phyloP scores from a whole-genome alignment of 768 basidiomycete species.

The Auriculariales sp. region DNA sequence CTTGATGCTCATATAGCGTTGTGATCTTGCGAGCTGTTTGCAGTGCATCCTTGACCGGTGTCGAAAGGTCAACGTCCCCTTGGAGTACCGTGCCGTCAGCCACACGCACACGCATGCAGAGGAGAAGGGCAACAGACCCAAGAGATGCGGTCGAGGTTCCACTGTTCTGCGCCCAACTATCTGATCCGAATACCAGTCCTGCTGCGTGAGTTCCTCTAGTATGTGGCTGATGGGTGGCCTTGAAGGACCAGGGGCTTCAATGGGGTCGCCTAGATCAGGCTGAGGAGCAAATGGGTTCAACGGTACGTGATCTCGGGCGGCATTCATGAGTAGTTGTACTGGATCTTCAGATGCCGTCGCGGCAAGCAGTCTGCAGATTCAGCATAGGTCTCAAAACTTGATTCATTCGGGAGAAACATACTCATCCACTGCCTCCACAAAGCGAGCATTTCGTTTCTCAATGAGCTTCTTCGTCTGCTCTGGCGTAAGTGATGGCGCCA shows the following conservation, averaged over 20 bases:
- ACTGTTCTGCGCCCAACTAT: conserved; percentile 44
- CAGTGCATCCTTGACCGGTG: conserved; percentile 39
- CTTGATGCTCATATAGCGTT: conserved; percentile 56
- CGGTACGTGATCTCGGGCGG: conserved; percentile 59
- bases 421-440: conserved; percentile 55
- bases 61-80: conserved; percentile 44
- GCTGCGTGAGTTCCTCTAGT: conserved; percentile 39
- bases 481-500: conserved; percentile 33
- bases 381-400: neutral
- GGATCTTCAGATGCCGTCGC: conserved; percentile 47
- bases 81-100: conserved; percentile 1
- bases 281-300: conserved; percentile 30
- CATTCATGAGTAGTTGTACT: conserved; percentile 43
- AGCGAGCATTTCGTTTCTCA: conserved; percentile 52
- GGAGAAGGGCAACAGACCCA: neutral
- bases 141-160: conserved; percentile 26
- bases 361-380: conserved; percentile 35
- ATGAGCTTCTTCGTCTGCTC: conserved; percentile 53
- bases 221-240: conserved; percentile 45
- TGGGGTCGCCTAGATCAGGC: conserved; percentile 3
- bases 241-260: conserved; percentile 7
- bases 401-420: conserved; percentile 16
- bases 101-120: neutral
- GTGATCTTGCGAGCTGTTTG: conserved; percentile 42
- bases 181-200: conserved; percentile 58